These are phyloP conservation scores for Taphrina populina DNA, from an alignment of 1,139 yeast species.

Conservation along the genomic window DNA sequence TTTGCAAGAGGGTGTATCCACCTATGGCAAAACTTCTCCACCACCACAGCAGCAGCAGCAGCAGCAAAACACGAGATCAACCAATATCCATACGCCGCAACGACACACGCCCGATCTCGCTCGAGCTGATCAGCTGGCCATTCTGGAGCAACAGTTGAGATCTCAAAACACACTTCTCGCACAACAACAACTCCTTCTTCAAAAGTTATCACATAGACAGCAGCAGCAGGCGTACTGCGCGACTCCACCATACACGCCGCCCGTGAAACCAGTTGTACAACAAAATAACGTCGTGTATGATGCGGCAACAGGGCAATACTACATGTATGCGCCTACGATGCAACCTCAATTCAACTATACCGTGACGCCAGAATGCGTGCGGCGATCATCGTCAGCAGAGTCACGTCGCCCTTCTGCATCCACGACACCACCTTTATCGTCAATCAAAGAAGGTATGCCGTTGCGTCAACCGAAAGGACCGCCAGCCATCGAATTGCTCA, in stretches of 20 bases:
- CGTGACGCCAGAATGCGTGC: background rate
- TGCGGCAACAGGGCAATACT: slow-evolving; percentile 13
- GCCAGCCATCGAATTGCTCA: slow-evolving; percentile 12
- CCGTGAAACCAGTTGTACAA: background rate
- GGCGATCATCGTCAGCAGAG: too few relatives aligned
- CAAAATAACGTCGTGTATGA: slow-evolving; percentile 8
- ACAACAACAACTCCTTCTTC: slow-evolving; percentile 16
- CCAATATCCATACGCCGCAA: slow-evolving; percentile 1
- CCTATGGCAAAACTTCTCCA: background rate
- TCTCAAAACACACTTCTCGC: slow-evolving; percentile 9
- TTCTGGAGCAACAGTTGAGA: slow-evolving; percentile 8
- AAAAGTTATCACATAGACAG: slow-evolving; percentile 3
- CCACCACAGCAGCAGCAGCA: background rate
- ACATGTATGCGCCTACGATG: background rate
- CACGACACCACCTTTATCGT: slow-evolving; percentile 2
- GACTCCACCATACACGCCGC: slow-evolving; percentile 15
- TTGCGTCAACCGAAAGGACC: slow-evolving; percentile 25
- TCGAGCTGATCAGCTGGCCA: slow-evolving; percentile 4
- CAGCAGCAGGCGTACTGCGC: slow-evolving; percentile 1
- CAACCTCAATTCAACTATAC: background rate
- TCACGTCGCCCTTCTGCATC: background rate
- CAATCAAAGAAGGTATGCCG: background rate
- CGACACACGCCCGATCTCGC: slow-evolving; percentile 3
- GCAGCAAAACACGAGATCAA: background rate
- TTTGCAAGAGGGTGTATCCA: background rate